Evolutionary conservation across 192 early-diverging fungal genomes (phyloP).

Genomic region (Piromyces finnis): DNA sequence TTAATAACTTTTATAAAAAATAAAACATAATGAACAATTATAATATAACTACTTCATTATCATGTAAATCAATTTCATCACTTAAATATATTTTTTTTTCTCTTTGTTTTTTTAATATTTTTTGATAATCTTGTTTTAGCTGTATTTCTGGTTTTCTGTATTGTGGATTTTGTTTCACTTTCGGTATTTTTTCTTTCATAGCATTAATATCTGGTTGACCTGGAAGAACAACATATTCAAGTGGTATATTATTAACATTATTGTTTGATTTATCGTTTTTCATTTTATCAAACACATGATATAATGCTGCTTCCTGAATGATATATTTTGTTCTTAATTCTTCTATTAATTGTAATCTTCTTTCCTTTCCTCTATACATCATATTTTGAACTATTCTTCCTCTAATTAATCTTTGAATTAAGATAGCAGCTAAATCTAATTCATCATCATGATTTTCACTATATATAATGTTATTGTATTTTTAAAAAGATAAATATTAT

Average conservation of each 20-base stretch:
- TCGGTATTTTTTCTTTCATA: not conserved
- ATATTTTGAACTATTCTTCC: constrained; percentile 31
- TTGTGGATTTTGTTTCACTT: not conserved
- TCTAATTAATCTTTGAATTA: constrained; percentile 30
- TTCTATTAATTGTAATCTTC: constrained; percentile 25
- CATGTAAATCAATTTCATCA: not conserved
- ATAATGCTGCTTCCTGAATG: constrained; percentile 8
- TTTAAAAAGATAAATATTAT: no score
- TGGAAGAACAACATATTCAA: not conserved
- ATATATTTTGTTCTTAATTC: constrained; percentile 30
- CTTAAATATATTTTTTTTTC: not conserved
- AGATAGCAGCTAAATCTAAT: constrained; percentile 21
- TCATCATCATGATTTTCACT: constrained; percentile 22
- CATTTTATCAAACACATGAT: constrained; percentile 7
- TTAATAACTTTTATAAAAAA: no score
- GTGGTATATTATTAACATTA: not conserved
- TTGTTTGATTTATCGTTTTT: not conserved
- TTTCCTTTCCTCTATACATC: constrained; percentile 31
- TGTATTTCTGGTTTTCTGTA: not conserved
- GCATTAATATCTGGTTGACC: not conserved
- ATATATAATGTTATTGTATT: not conserved
- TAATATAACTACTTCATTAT: not conserved
- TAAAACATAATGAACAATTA: no score
- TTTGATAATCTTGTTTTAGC: not conserved
- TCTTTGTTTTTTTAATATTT: not conserved